Evolutionary conservation across 805 yeast genomes (phyloP).

Genomic region (Pichia scutulata): DNA sequence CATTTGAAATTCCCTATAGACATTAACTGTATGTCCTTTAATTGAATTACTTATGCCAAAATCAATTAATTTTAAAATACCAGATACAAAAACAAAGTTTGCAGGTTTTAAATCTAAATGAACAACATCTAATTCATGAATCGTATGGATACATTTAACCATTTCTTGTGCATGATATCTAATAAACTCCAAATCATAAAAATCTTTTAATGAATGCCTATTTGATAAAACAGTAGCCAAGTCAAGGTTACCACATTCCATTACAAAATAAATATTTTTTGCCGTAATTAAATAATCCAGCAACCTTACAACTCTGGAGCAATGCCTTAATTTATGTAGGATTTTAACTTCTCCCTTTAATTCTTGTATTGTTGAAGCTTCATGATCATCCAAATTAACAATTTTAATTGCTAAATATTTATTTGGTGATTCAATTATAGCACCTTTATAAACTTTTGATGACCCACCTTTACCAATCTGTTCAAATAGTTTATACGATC

Average conservation of each 20-base stretch:
- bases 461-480: slow-evolving; percentile 87
- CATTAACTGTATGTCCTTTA: slow-evolving; percentile 84
- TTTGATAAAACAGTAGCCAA: slow-evolving; percentile 70
- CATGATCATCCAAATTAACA: slow-evolving; percentile 53
- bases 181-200: slow-evolving; percentile 67
- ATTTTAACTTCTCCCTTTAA: slow-evolving; percentile 88
- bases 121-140: slow-evolving; percentile 81
- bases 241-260: slow-evolving; percentile 95
- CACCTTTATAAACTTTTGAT: slow-evolving; percentile 70
- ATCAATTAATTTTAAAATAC: slow-evolving; percentile 80
- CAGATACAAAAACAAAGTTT: slow-evolving; percentile 72
- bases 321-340: slow-evolving; percentile 47
- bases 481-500: slow-evolving; percentile 66
- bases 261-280: slow-evolving; percentile 60
- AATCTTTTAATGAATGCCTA: slow-evolving; percentile 23
- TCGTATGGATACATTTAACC: slow-evolving; percentile 74
- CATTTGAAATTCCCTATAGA: slow-evolving; percentile 82
- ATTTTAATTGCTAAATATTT: slow-evolving; percentile 63
- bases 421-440: slow-evolving; percentile 36
- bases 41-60: slow-evolving; percentile 95
- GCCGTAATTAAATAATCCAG: slow-evolving; percentile 65
- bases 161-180: slow-evolving; percentile 73
- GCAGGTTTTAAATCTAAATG: slow-evolving; percentile 47
- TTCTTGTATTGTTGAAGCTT: slow-evolving; percentile 57
- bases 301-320: slow-evolving; percentile 70